Percentiles rank a stretch among this genome's conserved stretches.
These are phyloP conservation scores for Dryadomyces quercus-mongolicae DNA, from an alignment of 2,329 filamentous ascomycete species.

Conservation along the genomic window DNA sequence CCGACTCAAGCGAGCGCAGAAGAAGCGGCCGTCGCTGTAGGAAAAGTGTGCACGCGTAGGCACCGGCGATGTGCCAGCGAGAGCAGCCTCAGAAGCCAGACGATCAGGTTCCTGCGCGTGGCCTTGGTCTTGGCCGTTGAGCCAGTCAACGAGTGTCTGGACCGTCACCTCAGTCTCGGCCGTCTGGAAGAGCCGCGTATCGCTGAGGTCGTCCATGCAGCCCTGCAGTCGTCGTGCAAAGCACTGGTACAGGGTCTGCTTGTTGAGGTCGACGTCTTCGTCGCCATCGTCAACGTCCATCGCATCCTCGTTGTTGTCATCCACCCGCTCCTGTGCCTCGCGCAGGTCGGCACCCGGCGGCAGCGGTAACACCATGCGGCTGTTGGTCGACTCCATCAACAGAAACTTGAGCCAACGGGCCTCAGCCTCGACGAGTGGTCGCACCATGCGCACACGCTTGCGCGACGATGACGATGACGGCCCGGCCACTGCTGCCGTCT, in stretches of 20 bases:
- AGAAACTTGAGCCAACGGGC: constrained; percentile 22
- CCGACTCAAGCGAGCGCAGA: constrained; percentile 16
- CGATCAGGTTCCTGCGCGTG: background rate
- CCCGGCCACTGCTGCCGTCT: background rate
- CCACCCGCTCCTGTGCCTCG: background rate
- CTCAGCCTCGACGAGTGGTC: constrained; percentile 15
- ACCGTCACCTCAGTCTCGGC: constrained; percentile 13
- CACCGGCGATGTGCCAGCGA: background rate
- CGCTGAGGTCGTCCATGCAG: constrained; percentile 19
- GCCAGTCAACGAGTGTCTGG: constrained; percentile 16
- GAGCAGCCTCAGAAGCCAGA: background rate
- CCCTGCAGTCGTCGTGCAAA: constrained; percentile 21
- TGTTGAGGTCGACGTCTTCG: constrained; percentile 5
- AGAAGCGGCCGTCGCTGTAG: constrained; percentile 18
- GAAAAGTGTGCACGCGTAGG: constrained; percentile 16
- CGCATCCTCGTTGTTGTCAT: background rate
- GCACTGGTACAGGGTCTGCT: constrained; percentile 17
- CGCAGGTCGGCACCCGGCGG: constrained; percentile 1
- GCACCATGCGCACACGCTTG: background rate
- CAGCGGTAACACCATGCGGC: constrained; percentile 12
- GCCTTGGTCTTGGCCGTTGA: constrained; percentile 11
- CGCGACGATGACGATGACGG: no score
- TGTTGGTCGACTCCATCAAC: constrained; percentile 16
- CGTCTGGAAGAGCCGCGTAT: constrained; percentile 15
- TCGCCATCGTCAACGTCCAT: background rate